Evolutionary conservation across 495 filamentous ascomycete genomes (phyloP), one percentile per base, ranked within the genome.

Genomic region (Amphirosellinia nigrospora): DNA sequence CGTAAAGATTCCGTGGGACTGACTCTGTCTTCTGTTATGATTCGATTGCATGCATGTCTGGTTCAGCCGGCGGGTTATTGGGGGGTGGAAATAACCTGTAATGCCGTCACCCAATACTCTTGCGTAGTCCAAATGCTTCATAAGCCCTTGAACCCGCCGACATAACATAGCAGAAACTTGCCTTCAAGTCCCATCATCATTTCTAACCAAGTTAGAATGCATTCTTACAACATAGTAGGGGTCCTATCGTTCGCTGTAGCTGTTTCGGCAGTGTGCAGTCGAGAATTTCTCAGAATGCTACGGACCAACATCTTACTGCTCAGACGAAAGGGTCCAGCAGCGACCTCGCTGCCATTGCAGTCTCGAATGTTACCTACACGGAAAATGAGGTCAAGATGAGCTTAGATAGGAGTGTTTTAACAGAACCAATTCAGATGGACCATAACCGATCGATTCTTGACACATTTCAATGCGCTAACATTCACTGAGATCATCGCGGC

Each of bases 261-360:
- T 23, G 74, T 59, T 7, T 61, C 72, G 28, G 77, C 77, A 34
- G 43, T 60, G 16, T 79, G 77, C 72, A 77, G 64, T 45, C 74
- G 77, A 28, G 62, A 50, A 9, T 36, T 50, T n/a, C 75, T 79
- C 19, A 68, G 36, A 71, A 69, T 9, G 77, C 71, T 15, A 73
- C 77, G n/a, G 58, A 74, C 36, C 67, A 59, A 28, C 77, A 79
- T 63, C 64, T 79, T 55, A 39, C 64, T 9, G 75, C 75, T 0
- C 63, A 73, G 23, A 39, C 61, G n/a, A 70, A 66, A 4, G 77
- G 77, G 26, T 39, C 71, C 38, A 66, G 70, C 23, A 64, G 26
- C 32, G 34, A 69, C 13, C 52, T 70, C 1, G 15, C 69, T 3
- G 28, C 45, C 0, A 8, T 65, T 19, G 64, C 55, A n/a, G 52